phyloP scores from a whole-genome alignment of 2,329 filamentous ascomycete genomes.

The Lasiodiplodia theobromae region DNA sequence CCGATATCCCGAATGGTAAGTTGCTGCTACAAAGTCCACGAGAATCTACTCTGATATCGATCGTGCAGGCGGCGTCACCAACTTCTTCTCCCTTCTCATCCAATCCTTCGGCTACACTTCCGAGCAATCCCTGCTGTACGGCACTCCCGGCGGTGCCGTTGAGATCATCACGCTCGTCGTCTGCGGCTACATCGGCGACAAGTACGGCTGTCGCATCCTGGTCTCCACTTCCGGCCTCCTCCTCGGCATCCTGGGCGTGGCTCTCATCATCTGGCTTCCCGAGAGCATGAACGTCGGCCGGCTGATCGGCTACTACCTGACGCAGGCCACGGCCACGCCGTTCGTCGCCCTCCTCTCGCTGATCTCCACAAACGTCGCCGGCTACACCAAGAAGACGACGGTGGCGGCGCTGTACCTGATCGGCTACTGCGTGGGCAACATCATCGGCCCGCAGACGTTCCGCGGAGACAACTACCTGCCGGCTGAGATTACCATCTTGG shows the following conservation, averaged over 20 bases:
- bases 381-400: conserved; percentile 67
- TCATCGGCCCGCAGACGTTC: conserved; percentile 54
- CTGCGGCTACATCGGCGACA: conserved; percentile 65
- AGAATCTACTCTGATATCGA: neutral
- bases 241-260: conserved; percentile 64
- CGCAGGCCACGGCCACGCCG: conserved; percentile 64
- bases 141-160: conserved; percentile 69
- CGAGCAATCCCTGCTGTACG: conserved; percentile 69
- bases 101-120: conserved; percentile 69
- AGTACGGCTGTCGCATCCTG: conserved; percentile 64
- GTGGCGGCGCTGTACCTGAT: conserved; percentile 59
- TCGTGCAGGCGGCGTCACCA: conserved; percentile 57
- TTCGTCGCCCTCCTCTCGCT: conserved; percentile 71
- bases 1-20: conserved; percentile 64
- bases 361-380: conserved; percentile 67
- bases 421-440: conserved; percentile 56
- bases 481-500: conserved; percentile 69
- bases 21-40: neutral
- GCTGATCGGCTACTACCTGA: conserved; percentile 71
- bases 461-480: conserved; percentile 64
- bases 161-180: conserved; percentile 66
- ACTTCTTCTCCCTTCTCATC: conserved; percentile 69
- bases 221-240: conserved; percentile 61
- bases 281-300: conserved; percentile 64
- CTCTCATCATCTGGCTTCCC: conserved; percentile 70